Evolutionary conservation across 768 basidiomycete species (phyloP), one percentile per base, ranked within the genome.

Genomic region (Pleurotus cornucopiae): DNA sequence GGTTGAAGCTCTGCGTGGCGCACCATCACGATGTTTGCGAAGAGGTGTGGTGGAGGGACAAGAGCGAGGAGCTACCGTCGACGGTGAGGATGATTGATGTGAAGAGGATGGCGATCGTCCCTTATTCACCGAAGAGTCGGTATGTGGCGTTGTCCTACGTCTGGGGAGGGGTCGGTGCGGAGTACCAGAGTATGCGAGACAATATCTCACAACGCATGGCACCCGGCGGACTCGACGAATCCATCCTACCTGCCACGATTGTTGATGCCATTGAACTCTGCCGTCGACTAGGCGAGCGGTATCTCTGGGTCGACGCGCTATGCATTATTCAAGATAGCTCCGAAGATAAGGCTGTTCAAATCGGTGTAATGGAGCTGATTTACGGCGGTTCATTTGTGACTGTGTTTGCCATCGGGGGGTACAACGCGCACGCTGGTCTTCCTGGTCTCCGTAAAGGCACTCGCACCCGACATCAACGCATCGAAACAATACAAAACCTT

Each of bases 21-120:
- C 16, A 53, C 39, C 51, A 53, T 25, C 3, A 39, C 9, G 39
- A 23, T 1, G 39, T 12, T 5, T 53, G 51, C 23, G 18, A 53
- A 41, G n/a, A 11, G 5, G 51, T 41, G 14, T 53, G 51, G 51
- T 53, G 51, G 51, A 53, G 51, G 23, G 21, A 14, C 6, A 11
- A 11, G 1, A 13, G 51, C n/a, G 51, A 53, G 18, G 14, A 1
- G 21, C n/a, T 53, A 3, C 51, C 39, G 14, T n/a, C n/a, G 5
- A 26, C 51, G 16, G 51, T 53, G n/a, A n/a, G 39, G 51, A 53
- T 53, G 51, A 41, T 53, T 16, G 51, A 53, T 41, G 39, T 53
- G 4, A 18, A 53, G 11, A 40, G 7, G 9, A 53, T 43, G 51
- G 14, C 39, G 9, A 41, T 53, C 14, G 51, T 53, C 13, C 21